A percentile compares a stretch with the other conserved stretches of the same genome.
Conservation (phyloP, 2,329 filamentous ascomycete genomes). For the Aspergillus hiratsukae region DNA sequence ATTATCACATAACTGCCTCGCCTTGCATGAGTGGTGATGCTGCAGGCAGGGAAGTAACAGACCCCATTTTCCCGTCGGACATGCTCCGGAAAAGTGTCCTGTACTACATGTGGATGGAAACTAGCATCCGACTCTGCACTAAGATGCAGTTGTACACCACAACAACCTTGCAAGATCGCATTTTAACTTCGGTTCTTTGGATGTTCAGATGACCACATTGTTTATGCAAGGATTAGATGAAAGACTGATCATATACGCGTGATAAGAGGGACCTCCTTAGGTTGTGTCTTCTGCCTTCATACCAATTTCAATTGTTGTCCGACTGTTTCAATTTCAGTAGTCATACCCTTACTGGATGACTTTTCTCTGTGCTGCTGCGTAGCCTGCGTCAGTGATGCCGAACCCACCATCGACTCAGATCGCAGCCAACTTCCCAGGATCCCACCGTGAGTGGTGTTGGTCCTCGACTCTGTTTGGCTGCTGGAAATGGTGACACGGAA, state of each 20-base stretch:
- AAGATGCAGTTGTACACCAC: not conserved
- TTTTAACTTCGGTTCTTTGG: not conserved
- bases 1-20: not conserved
- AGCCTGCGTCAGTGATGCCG: not conserved
- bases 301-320: not conserved
- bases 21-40: not conserved
- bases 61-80: not conserved
- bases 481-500: not conserved
- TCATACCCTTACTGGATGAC: not conserved
- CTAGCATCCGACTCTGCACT: not conserved
- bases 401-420: conserved; percentile 10
- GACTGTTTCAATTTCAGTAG: not conserved
- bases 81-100: not conserved
- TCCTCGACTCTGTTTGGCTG: conserved; percentile 9
- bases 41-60: not conserved
- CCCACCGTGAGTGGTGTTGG: conserved; percentile 2
- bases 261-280: not conserved
- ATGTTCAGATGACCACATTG: not conserved
- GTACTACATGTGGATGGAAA: not conserved
- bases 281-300: not conserved
- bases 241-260: not conserved
- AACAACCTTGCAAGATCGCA: not conserved
- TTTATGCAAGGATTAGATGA: not conserved
- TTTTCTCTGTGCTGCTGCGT: not conserved
- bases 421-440: conserved; percentile 11